Conservation (phyloP, 495 filamentous ascomycete species). For the Melanomma pulvis-pyrius region DNA sequence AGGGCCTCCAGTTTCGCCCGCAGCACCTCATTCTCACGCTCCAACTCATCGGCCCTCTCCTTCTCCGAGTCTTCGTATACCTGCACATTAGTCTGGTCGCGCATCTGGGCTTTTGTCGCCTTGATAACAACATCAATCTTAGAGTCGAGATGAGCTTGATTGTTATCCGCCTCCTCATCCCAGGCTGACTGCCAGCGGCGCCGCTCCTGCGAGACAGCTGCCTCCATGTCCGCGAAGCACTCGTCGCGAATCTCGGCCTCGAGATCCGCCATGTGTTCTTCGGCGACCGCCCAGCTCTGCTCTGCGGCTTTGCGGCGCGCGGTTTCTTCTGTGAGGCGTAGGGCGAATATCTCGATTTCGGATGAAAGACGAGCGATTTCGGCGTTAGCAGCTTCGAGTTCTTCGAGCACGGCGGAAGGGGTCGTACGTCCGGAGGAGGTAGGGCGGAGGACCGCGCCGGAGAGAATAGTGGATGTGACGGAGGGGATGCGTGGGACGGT, state of each 20-base stretch:
- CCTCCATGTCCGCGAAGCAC: conserved; percentile 83
- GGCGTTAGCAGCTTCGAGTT: conserved; percentile 72
- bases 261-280: conserved; percentile 69
- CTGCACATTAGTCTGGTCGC: conserved; percentile 20
- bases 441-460: conserved; percentile 45
- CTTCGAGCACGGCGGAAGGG: conserved; percentile 56
- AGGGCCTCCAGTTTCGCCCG: conserved; percentile 39
- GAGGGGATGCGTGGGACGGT: conserved; percentile 88
- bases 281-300: conserved; percentile 48
- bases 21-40: conserved; percentile 45
- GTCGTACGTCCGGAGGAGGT: conserved; percentile 50
- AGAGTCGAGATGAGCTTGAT: conserved; percentile 82
- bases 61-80: conserved; percentile 38
- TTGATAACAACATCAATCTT: conserved; percentile 86
- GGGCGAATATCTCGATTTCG: conserved; percentile 67
- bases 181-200: conserved; percentile 73
- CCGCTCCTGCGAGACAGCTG: conserved; percentile 70
- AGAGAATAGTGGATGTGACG: conserved; percentile 64
- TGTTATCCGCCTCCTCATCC: conserved; percentile 65
- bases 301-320: conserved; percentile 52
- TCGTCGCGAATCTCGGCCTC: conserved; percentile 91
- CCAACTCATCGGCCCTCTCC: conserved; percentile 38
- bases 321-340: conserved; percentile 66
- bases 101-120: conserved; percentile 37
- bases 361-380: conserved; percentile 75